Percentiles rank a stretch among this genome's conserved stretches.
These are phyloP conservation scores for Pestalotiopsis sp. DNA, from an alignment of 2,329 filamentous ascomycete genomes.

Conservation along the genomic window DNA sequence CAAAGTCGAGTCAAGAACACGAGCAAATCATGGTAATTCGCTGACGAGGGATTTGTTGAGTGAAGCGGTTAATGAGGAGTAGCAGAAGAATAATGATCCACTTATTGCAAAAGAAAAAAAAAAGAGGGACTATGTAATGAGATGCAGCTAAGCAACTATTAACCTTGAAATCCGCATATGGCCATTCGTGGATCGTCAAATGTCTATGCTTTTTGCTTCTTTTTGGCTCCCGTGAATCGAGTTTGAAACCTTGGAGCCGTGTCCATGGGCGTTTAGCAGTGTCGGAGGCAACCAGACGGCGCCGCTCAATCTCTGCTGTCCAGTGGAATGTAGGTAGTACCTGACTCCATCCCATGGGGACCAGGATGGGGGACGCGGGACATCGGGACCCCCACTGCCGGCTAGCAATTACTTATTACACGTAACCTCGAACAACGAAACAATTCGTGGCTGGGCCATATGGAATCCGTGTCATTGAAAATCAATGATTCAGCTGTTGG, in stretches of 20 bases:
- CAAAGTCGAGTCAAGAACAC: conserved; percentile 11
- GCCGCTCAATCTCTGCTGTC: background rate
- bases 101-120: background rate
- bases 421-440: background rate
- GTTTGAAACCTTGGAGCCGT: background rate
- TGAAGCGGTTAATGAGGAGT: conserved; percentile 9
- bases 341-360: background rate
- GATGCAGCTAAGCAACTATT: background rate
- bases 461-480: background rate
- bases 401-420: background rate
- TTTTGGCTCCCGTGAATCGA: background rate
- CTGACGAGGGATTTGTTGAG: conserved; percentile 3
- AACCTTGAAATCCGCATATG: background rate
- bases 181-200: background rate
- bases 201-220: background rate
- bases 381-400: background rate
- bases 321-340: background rate
- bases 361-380: background rate
- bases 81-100: background rate
- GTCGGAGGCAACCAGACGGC: background rate
- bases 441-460: background rate
- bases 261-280: background rate
- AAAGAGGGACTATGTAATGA: background rate
- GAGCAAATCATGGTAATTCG: conserved; percentile 7
- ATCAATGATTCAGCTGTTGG: background rate